These are phyloP conservation scores for Colletotrichum abscissum DNA, from an alignment of 2,329 filamentous ascomycete species.

Conservation along the genomic window DNA sequence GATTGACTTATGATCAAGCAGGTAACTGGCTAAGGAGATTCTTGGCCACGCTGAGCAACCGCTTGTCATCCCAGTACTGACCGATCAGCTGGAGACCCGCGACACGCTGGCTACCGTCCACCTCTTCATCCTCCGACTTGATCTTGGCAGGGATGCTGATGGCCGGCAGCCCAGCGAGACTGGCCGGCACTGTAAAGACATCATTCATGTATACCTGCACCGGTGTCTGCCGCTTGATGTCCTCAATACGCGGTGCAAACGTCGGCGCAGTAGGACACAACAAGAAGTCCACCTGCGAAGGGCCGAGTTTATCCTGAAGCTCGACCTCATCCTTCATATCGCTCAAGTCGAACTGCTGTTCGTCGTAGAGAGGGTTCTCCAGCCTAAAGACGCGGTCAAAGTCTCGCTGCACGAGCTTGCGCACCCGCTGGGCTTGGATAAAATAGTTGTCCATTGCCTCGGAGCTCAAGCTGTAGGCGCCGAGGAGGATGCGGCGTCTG, in stretches of 20 bases:
- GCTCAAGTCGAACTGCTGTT: slow-evolving; percentile 66
- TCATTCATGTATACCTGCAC: slow-evolving; percentile 92
- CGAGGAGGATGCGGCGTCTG: slow-evolving; percentile 85
- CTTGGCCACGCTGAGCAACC: slow-evolving; percentile 69
- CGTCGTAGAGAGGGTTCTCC: slow-evolving; percentile 73
- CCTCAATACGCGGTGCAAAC: slow-evolving; percentile 72
- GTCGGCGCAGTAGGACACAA: slow-evolving; percentile 89
- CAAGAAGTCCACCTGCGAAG: slow-evolving; percentile 82
- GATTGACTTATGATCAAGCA: background rate
- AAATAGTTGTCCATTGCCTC: slow-evolving; percentile 97
- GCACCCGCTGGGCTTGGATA: slow-evolving; percentile 89
- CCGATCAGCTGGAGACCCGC: slow-evolving; percentile 80
- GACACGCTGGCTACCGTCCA: slow-evolving; percentile 46
- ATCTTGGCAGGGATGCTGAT: slow-evolving; percentile 85
- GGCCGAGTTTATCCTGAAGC: slow-evolving; percentile 67
- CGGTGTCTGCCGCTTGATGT: slow-evolving; percentile 64
- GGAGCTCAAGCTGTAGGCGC: slow-evolving; percentile 90
- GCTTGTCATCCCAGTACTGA: slow-evolving; percentile 82
- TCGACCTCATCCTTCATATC: slow-evolving; percentile 66
- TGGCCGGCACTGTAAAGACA: slow-evolving; percentile 95
- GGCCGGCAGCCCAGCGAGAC: slow-evolving; percentile 89
- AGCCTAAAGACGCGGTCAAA: slow-evolving; percentile 83
- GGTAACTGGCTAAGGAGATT: slow-evolving; percentile 49
- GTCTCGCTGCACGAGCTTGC: slow-evolving; percentile 84
- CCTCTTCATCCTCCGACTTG: slow-evolving; percentile 56